phyloP scores from a whole-genome alignment of 192 early-diverging fungal genomes.

The Powellomyces hirtus region DNA sequence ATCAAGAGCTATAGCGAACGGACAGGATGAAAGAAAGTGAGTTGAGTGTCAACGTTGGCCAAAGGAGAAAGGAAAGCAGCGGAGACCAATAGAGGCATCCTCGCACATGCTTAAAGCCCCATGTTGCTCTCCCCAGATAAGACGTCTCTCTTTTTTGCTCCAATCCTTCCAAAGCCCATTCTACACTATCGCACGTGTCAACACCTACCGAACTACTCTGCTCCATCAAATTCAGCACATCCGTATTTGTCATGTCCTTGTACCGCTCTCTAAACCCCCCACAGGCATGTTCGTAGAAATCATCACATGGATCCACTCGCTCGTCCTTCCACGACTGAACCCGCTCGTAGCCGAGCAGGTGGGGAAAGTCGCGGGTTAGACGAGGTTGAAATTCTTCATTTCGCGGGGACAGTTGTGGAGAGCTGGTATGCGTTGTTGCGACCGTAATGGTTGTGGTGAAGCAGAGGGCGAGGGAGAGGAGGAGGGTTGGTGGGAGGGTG shows the following conservation, averaged over 20 bases:
- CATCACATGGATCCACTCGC: constrained; percentile 34
- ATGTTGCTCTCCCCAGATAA: too few species aligned
- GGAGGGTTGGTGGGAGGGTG: too few species aligned
- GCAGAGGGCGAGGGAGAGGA: too few species aligned
- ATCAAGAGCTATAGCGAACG: constrained; percentile 34
- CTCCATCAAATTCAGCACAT: constrained; percentile 37
- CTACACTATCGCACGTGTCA: too few species aligned
- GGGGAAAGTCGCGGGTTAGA: constrained; percentile 35
- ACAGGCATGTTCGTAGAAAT: constrained; percentile 46
- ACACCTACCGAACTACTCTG: too few species aligned
- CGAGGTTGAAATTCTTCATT: constrained; percentile 36
- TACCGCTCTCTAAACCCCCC: constrained; percentile 33
- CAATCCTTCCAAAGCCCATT: too few species aligned
- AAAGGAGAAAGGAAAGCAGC: not conserved
- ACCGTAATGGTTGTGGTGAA: not conserved
- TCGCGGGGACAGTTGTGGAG: constrained; percentile 12
- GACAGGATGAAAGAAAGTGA: constrained; percentile 1
- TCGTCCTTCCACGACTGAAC: constrained; percentile 38
- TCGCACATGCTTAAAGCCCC: too few species aligned
- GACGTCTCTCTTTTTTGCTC: too few species aligned
- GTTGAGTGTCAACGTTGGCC: not conserved
- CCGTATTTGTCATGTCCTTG: constrained; percentile 2
- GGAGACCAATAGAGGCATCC: too few species aligned
- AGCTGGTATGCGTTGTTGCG: not conserved
- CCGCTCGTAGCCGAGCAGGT: constrained; percentile 29